Conservation (phyloP, 192 early-diverging fungal species). For the Dissophora ornata region DNA sequence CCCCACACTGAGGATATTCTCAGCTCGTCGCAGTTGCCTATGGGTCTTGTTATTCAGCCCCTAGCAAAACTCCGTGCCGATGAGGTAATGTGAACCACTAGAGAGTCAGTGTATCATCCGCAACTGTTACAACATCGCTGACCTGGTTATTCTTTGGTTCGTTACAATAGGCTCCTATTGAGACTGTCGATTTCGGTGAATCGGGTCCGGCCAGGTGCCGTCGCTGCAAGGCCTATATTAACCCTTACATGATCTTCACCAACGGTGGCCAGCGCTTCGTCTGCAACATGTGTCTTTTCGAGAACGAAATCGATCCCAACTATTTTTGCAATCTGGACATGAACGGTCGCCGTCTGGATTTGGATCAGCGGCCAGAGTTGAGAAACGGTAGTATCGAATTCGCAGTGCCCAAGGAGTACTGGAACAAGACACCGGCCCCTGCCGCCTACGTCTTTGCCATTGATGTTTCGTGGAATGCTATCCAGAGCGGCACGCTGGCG, state of each 20-base stretch:
- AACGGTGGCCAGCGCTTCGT: slow-evolving; percentile 92
- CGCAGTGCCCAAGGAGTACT: slow-evolving; percentile 85
- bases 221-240: slow-evolving; percentile 95
- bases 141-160: no score
- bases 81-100: no score
- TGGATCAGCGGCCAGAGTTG: slow-evolving; percentile 88
- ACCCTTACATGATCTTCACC: slow-evolving; percentile 88
- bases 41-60: slow-evolving; percentile 92
- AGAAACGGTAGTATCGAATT: slow-evolving; percentile 92
- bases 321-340: slow-evolving; percentile 97
- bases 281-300: slow-evolving; percentile 93
- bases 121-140: no score
- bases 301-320: slow-evolving; percentile 88
- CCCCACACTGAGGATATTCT: slow-evolving; percentile 86
- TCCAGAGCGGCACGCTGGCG: slow-evolving; percentile 86
- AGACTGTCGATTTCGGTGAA: slow-evolving; percentile 86
- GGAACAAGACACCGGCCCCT: slow-evolving; percentile 73
- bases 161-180: slow-evolving; percentile 66
- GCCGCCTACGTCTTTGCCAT: slow-evolving; percentile 91
- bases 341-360: slow-evolving; percentile 86
- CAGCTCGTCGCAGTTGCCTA: slow-evolving; percentile 81
- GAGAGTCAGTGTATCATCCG: no score
- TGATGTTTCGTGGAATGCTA: slow-evolving; percentile 90
- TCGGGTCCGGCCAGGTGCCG: slow-evolving; percentile 89
- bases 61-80: slow-evolving; percentile 82